These are phyloP conservation scores for Bipolaris gigantea DNA, from an alignment of 2,329 filamentous ascomycete genomes.

Conservation along the genomic window DNA sequence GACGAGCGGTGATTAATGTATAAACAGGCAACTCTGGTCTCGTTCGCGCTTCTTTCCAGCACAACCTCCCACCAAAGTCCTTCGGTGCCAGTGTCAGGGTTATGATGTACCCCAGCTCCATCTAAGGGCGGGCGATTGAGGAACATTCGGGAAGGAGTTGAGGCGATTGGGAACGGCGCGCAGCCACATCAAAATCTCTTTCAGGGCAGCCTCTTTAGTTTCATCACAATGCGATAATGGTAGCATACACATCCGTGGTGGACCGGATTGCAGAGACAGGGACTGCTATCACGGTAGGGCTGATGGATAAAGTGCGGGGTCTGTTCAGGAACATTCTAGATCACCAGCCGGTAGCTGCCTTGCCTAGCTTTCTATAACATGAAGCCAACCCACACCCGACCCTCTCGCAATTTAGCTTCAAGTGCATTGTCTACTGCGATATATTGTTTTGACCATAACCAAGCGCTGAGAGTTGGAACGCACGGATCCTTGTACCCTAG, in stretches of 20 bases:
- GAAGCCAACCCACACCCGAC: constrained; percentile 4
- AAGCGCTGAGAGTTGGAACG: background rate
- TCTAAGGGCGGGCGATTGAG: constrained; percentile 1
- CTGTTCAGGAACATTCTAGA: constrained; percentile 9
- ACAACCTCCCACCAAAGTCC: constrained; percentile 89
- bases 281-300: constrained; percentile 6
- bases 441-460: background rate
- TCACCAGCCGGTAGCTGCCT: constrained; percentile 7
- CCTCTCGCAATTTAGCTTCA: background rate
- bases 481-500: constrained; percentile 3
- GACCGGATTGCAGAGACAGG: constrained; percentile 5
- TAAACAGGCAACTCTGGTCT: constrained; percentile 85
- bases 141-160: constrained; percentile 7
- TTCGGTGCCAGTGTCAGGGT: constrained; percentile 72
- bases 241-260: constrained; percentile 5
- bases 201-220: constrained; percentile 6
- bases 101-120: constrained; percentile 76
- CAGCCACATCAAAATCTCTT: constrained; percentile 5
- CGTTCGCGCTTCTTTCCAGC: constrained; percentile 91
- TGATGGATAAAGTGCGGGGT: constrained; percentile 5
- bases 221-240: constrained; percentile 6
- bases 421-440: background rate
- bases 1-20: constrained; percentile 34
- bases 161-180: constrained; percentile 8
- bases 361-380: constrained; percentile 7